These are phyloP conservation scores for Pulveroboletus sp. DNA, from an alignment of 768 basidiomycete genomes.

Conservation along the genomic window DNA sequence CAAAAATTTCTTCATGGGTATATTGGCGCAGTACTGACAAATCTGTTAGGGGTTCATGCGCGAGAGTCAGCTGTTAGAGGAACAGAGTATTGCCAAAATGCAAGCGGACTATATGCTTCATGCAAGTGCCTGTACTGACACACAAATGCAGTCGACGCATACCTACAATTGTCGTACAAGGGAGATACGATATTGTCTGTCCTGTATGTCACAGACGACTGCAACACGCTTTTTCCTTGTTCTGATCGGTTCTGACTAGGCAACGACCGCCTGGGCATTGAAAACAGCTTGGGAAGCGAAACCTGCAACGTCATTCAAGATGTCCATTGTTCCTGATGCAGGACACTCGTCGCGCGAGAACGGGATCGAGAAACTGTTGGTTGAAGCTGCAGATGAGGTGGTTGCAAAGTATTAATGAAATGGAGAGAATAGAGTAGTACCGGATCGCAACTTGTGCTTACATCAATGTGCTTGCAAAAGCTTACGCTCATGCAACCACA, in stretches of 20 bases:
- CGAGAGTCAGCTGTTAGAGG: constrained; percentile 82
- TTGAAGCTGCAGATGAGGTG: constrained; percentile 49
- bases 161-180: constrained; percentile 78
- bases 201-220: constrained; percentile 48
- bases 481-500: too few species aligned
- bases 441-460: background rate
- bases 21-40: background rate
- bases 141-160: constrained; percentile 70
- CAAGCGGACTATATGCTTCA: constrained; percentile 27
- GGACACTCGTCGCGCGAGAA: constrained; percentile 83
- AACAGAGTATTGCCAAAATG: constrained; percentile 88
- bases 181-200: constrained; percentile 88
- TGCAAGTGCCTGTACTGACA: constrained; percentile 7
- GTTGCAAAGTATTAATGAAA: constrained; percentile 22
- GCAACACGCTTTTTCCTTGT: background rate
- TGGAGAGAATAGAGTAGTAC: too few species aligned
- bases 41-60: constrained; percentile 71
- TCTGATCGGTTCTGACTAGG: constrained; percentile 37
- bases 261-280: constrained; percentile 76
- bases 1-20: background rate
- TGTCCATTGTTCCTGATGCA: constrained; percentile 79
- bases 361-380: constrained; percentile 65
- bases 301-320: constrained; percentile 31
- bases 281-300: constrained; percentile 83
- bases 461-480: too few species aligned